These are phyloP conservation scores for Hamigera avellanea DNA, from an alignment of 495 filamentous ascomycete species.

Conservation along the genomic window DNA sequence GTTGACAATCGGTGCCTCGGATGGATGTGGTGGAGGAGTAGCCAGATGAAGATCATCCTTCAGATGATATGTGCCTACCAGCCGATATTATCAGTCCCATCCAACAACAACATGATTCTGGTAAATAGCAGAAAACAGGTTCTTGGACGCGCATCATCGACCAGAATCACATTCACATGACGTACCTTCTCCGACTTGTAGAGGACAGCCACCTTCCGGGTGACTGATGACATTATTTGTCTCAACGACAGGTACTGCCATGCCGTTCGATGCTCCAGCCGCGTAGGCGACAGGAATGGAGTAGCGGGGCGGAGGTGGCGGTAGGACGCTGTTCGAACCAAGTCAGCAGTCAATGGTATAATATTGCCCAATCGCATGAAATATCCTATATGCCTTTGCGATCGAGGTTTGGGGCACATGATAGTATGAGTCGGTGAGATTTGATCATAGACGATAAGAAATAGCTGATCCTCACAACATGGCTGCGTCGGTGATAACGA, in stretches of 20 bases:
- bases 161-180: background rate
- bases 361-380: background rate
- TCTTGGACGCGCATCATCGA: background rate
- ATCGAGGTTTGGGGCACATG: no score
- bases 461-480: background rate
- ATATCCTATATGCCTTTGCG: no score
- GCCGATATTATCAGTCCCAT: background rate
- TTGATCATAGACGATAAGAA: background rate
- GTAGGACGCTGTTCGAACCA: conserved; percentile 49
- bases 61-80: conserved; percentile 71
- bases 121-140: background rate
- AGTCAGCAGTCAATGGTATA: background rate
- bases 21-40: conserved; percentile 89
- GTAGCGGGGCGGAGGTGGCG: conserved; percentile 78
- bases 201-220: conserved; percentile 56
- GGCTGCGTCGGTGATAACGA: background rate
- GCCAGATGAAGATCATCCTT: conserved; percentile 85
- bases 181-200: conserved; percentile 86
- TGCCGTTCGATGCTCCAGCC: conserved; percentile 49
- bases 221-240: conserved; percentile 80
- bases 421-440: no score
- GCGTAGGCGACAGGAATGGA: conserved; percentile 55
- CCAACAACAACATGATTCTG: background rate
- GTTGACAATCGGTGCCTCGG: conserved; percentile 74
- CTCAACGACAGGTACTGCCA: conserved; percentile 65